phyloP scores from a whole-genome alignment of 2,329 filamentous ascomycete genomes.

The Penicillium sp. region DNA sequence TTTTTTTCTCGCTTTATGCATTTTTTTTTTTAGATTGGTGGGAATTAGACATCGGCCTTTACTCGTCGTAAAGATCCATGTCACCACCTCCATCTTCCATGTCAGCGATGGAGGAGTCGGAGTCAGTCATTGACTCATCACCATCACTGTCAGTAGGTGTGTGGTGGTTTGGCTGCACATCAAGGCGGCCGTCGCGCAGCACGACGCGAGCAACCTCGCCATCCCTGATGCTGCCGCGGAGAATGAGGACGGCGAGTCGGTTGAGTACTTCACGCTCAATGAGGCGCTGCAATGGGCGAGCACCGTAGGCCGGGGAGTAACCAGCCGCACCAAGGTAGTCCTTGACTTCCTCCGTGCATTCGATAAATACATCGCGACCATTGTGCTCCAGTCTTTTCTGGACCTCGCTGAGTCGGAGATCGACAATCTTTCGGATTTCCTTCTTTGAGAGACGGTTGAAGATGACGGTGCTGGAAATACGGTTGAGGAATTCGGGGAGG shows the following conservation, averaged over 20 bases:
- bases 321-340: constrained; percentile 90
- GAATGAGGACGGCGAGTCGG: constrained; percentile 84
- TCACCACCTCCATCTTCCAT: constrained; percentile 61
- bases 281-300: constrained; percentile 81
- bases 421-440: constrained; percentile 95
- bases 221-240: constrained; percentile 81
- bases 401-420: constrained; percentile 83
- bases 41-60: constrained; percentile 4
- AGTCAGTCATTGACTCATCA: constrained; percentile 74
- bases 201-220: constrained; percentile 82
- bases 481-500: constrained; percentile 97
- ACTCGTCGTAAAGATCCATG: constrained; percentile 66
- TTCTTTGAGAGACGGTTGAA: constrained; percentile 92
- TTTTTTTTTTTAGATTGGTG: too few species aligned
- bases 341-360: constrained; percentile 82
- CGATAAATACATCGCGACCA: constrained; percentile 80
- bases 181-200: constrained; percentile 76
- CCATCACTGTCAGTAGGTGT: constrained; percentile 50
- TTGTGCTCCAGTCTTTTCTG: constrained; percentile 89
- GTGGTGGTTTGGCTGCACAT: constrained; percentile 83
- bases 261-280: constrained; percentile 99
- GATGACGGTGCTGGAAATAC: constrained; percentile 94
- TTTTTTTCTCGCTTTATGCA: background rate
- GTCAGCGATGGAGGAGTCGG: constrained; percentile 73
- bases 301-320: constrained; percentile 94